Conservation (phyloP, 495 filamentous ascomycete genomes). For the Umbilicaria muhlenbergii region DNA sequence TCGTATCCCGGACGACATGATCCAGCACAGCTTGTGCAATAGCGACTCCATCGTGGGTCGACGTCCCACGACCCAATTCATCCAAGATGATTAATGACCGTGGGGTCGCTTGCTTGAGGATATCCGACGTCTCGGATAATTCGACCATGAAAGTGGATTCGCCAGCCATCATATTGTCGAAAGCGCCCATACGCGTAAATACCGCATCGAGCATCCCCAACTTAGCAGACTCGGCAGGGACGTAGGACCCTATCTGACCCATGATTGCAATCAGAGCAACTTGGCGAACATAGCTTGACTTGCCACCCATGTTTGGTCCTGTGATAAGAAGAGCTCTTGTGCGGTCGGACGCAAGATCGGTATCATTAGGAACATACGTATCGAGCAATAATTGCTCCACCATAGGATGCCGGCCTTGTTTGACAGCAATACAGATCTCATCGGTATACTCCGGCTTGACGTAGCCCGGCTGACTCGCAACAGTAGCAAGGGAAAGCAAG, state of each 20-base stretch:
- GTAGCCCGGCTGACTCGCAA: slow-evolving; percentile 79
- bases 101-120: slow-evolving; percentile 73
- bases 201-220: slow-evolving; percentile 83
- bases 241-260: slow-evolving; percentile 88
- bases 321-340: slow-evolving; percentile 77
- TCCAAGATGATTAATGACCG: slow-evolving; percentile 82
- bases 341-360: slow-evolving; percentile 41
- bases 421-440: slow-evolving; percentile 52
- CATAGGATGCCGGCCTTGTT: slow-evolving; percentile 82
- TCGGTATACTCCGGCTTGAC: slow-evolving; percentile 69
- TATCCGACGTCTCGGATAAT: slow-evolving; percentile 77
- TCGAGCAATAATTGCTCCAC: slow-evolving; percentile 81
- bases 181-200: slow-evolving; percentile 92
- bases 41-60: slow-evolving; percentile 88
- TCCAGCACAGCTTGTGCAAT: slow-evolving; percentile 88
- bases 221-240: slow-evolving; percentile 58
- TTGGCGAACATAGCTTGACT: slow-evolving; percentile 85
- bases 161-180: slow-evolving; percentile 89
- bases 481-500: slow-evolving; percentile 67
- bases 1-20: slow-evolving; percentile 57
- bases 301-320: slow-evolving; percentile 98
- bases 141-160: slow-evolving; percentile 98
- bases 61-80: slow-evolving; percentile 84
- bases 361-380: slow-evolving; percentile 85
- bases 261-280: slow-evolving; percentile 86